A percentile compares a stretch with the other conserved stretches of the same genome.
Conservation (phyloP, 331 rosid species). For the Quercus phellos region DNA sequence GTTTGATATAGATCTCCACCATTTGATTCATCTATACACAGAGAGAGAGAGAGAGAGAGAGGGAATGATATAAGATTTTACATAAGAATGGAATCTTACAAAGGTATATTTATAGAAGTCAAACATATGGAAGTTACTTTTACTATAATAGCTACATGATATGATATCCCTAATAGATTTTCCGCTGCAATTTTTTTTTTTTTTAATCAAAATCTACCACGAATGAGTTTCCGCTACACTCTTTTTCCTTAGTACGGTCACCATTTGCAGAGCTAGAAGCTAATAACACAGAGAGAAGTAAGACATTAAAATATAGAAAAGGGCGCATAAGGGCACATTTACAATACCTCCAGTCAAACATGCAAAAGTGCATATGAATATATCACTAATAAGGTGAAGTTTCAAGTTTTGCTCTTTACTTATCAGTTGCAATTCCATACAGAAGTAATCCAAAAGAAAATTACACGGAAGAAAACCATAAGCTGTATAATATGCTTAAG, state of each 20-base stretch:
- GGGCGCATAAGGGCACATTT: background rate
- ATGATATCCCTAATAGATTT: constrained; percentile 49
- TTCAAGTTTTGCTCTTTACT: background rate
- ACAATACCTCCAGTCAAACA: background rate
- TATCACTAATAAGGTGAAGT: background rate
- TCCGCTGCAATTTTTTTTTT: constrained; percentile 79
- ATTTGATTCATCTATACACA: constrained; percentile 77
- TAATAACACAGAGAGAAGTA: constrained; percentile 21
- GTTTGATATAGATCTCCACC: constrained; percentile 96
- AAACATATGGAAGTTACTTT: constrained; percentile 42
- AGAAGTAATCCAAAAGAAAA: constrained; percentile 1
- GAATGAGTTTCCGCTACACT: constrained; percentile 74
- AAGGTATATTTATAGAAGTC: background rate
- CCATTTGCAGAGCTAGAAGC: constrained; percentile 91
- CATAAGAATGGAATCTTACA: background rate
- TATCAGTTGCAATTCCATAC: background rate
- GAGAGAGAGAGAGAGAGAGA: background rate
- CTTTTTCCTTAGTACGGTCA: constrained; percentile 87
- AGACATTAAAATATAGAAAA: constrained; percentile 6
- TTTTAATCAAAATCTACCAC: constrained; percentile 71
- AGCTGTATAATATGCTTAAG: constrained; percentile 5
- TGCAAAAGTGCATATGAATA: background rate
- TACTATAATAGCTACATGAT: constrained; percentile 57
- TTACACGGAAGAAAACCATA: constrained; percentile 3
- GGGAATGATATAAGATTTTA: background rate